phyloP scores from a whole-genome alignment of 805 yeast genomes.

The Cyberlindnera americana region DNA sequence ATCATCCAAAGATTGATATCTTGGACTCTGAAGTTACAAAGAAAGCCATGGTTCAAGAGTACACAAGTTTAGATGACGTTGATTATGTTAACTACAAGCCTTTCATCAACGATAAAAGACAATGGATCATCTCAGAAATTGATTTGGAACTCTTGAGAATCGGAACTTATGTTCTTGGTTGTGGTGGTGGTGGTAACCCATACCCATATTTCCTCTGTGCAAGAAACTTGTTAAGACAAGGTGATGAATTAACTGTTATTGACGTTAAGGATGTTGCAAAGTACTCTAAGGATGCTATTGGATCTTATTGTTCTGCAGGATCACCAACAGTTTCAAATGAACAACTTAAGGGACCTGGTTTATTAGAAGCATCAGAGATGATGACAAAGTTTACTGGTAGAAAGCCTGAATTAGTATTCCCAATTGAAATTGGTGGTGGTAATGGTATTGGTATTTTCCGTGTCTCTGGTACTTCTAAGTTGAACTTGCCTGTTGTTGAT shows the following conservation, averaged over 20 bases:
- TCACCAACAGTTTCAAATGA: conserved; percentile 23
- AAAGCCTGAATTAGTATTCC: conserved; percentile 34
- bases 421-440: conserved; percentile 43
- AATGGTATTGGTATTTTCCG: conserved; percentile 35
- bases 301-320: conserved; percentile 31
- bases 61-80: conserved; percentile 14
- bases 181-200: conserved; percentile 52
- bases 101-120: conserved; percentile 9
- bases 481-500: conserved; percentile 35
- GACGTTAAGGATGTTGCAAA: conserved; percentile 18
- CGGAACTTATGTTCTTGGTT: conserved; percentile 47
- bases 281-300: conserved; percentile 26
- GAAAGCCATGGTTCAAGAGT: conserved; percentile 1
- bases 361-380: conserved; percentile 21
- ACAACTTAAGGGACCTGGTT: conserved; percentile 37
- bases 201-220: conserved; percentile 36
- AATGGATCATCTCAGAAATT: conserved; percentile 28
- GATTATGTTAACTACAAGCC: conserved; percentile 26
- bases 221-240: conserved; percentile 32
- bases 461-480: conserved; percentile 14
- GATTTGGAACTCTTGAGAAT: conserved; percentile 40
- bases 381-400: conserved; percentile 30
- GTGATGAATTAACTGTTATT: conserved; percentile 35
- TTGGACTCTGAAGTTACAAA: conserved; percentile 5
- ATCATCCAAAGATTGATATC: background rate